phyloP scores from a whole-genome alignment of 2,329 filamentous ascomycete species.

The Bipolaris oryzae region DNA sequence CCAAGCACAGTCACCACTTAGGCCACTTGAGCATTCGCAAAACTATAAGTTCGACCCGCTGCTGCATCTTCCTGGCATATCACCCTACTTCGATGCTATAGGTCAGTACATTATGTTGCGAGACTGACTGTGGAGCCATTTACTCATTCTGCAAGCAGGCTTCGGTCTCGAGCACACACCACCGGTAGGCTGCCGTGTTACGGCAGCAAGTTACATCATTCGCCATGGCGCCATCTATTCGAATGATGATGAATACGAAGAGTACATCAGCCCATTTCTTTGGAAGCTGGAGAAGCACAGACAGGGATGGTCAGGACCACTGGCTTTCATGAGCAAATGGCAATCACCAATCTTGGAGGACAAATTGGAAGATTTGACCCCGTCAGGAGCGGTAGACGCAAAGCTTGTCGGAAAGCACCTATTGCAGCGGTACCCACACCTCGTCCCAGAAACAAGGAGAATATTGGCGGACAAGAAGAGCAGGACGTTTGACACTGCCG shows the following conservation, averaged over 20 bases:
- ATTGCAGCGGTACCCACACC: conserved; percentile 59
- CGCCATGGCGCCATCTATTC: conserved; percentile 58
- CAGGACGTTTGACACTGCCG: conserved; percentile 44
- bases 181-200: conserved; percentile 58
- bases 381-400: conserved; percentile 54
- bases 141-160: conserved; percentile 1
- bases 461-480: conserved; percentile 46
- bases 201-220: conserved; percentile 55
- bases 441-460: conserved; percentile 50
- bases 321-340: conserved; percentile 65
- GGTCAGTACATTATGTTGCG: conserved; percentile 25
- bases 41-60: conserved; percentile 55
- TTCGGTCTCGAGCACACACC: conserved; percentile 54
- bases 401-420: conserved; percentile 66
- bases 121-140: neutral
- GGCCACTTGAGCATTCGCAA: conserved; percentile 35
- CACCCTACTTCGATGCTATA: conserved; percentile 57
- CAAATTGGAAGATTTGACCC: conserved; percentile 50
- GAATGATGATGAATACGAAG: conserved; percentile 58
- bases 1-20: conserved; percentile 21
- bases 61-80: conserved; percentile 57
- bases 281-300: conserved; percentile 64
- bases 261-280: conserved; percentile 57
- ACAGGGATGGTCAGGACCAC: conserved; percentile 58
- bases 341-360: conserved; percentile 60